phyloP scores from a whole-genome alignment of 306 rosid species.

The Casuarina cunninghamiana region DNA sequence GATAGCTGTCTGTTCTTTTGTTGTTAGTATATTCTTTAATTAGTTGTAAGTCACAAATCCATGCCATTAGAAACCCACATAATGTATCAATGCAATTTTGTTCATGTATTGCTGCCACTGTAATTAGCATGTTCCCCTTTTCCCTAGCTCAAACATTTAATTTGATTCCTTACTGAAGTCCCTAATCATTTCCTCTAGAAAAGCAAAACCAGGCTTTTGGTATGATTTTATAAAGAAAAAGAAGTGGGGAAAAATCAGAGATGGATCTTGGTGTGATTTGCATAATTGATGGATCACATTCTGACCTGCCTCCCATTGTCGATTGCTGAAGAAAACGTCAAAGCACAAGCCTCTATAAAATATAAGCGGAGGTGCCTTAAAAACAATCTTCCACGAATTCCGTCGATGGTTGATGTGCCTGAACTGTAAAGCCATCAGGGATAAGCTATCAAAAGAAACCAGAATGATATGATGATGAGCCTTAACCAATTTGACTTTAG shows the following conservation, averaged over 20 bases:
- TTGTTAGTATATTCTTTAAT: neutral
- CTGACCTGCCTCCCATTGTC: too few relatives aligned
- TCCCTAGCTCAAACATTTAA: neutral
- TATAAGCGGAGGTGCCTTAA: neutral
- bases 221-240: too few relatives aligned
- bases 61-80: neutral
- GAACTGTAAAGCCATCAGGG: too few relatives aligned
- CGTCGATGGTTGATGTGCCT: too few relatives aligned
- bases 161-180: neutral
- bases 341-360: neutral
- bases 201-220: neutral
- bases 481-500: neutral
- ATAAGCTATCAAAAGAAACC: neutral
- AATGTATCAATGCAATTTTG: conserved; percentile 8
- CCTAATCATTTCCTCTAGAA: neutral
- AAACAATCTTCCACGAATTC: neutral
- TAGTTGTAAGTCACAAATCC: neutral
- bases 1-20: neutral
- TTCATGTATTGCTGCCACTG: neutral
- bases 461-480: neutral
- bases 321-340: neutral
- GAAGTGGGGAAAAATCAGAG: too few relatives aligned
- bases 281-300: too few relatives aligned
- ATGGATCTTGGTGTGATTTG: too few relatives aligned
- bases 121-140: neutral